These are phyloP conservation scores for Stephania japonica DNA, from an alignment of 164 flowering plant species.

Conservation along the genomic window DNA sequence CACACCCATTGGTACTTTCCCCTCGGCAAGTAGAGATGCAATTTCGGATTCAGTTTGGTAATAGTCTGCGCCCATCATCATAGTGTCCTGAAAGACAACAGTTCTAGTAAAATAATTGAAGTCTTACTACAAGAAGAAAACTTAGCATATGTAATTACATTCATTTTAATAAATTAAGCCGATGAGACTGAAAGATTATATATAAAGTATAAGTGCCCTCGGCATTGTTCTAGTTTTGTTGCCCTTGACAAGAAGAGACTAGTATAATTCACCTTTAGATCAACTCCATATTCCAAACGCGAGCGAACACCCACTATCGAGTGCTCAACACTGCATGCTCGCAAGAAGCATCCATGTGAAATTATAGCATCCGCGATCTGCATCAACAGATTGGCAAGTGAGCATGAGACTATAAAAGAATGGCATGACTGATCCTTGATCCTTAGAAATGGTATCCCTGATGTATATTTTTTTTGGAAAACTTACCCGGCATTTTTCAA, in stretches of 20 bases:
- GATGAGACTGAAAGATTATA: no score
- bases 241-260: background rate
- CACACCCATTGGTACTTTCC: slow-evolving; percentile 89
- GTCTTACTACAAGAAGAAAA: background rate
- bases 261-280: slow-evolving; percentile 45
- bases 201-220: no score
- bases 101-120: background rate
- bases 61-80: slow-evolving; percentile 99
- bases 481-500: slow-evolving; percentile 82
- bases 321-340: slow-evolving; percentile 71
- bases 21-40: slow-evolving; percentile 79
- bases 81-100: slow-evolving; percentile 57
- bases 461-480: background rate
- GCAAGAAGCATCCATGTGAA: slow-evolving; percentile 94
- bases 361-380: slow-evolving; percentile 84
- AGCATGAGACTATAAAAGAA: slow-evolving; percentile 8
- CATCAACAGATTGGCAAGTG: slow-evolving; percentile 15
- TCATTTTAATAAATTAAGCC: no score
- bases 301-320: slow-evolving; percentile 89
- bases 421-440: background rate
- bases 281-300: slow-evolving; percentile 83
- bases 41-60: slow-evolving; percentile 94
- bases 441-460: background rate
- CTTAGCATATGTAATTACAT: no score
- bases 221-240: no score